These are phyloP conservation scores for Prunus fruticosa DNA, from an alignment of 306 rosid species.

Conservation along the genomic window DNA sequence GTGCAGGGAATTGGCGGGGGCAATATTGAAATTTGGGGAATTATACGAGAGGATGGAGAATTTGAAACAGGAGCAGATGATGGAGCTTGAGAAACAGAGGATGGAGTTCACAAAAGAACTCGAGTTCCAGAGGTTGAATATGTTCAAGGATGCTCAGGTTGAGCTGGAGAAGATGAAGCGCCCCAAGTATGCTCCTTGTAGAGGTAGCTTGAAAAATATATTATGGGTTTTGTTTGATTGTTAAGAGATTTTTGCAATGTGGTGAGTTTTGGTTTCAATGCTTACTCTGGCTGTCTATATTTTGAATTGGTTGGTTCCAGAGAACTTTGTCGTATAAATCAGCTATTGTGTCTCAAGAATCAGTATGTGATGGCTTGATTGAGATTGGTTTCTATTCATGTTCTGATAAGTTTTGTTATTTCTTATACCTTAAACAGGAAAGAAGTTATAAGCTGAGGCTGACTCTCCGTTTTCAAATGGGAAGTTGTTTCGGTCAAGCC, in stretches of 20 bases:
- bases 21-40: constrained; percentile 44
- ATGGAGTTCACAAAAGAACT: constrained; percentile 48
- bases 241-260: neutral
- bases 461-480: too few species aligned
- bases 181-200: constrained; percentile 13
- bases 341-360: too few species aligned
- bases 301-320: too few species aligned
- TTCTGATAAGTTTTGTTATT: constrained; percentile 1
- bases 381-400: neutral
- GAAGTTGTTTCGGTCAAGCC: too few species aligned
- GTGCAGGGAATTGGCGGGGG: constrained; percentile 45
- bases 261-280: neutral
- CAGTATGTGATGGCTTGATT: neutral
- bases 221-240: neutral
- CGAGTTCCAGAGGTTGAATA: constrained; percentile 44
- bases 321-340: too few species aligned
- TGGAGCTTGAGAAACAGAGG: constrained; percentile 56
- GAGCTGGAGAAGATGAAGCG: constrained; percentile 43
- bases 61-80: constrained; percentile 34
- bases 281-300: neutral
- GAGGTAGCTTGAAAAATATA: constrained; percentile 17
- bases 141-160: constrained; percentile 48
- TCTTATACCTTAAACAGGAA: too few species aligned
- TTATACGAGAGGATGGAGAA: constrained; percentile 48
- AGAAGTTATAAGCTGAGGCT: too few species aligned